Base-by-base conservation (phyloP, 345 rosid species). In the Eucalyptus rudis region DNA sequence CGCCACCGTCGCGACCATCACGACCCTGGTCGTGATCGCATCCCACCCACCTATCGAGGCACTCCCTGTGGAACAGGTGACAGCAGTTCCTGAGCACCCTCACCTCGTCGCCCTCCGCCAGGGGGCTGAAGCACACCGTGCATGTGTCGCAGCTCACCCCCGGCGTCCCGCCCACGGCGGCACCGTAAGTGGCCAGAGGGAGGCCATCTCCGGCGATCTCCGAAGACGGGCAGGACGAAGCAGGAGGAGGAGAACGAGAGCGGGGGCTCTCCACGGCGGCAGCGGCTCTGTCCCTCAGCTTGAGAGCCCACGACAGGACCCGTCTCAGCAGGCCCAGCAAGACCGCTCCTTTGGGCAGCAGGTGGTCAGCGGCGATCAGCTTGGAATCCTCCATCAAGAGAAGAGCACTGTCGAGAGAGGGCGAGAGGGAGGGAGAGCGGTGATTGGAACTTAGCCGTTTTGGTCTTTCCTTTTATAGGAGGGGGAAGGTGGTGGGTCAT, bases 31-130 rank as follows among this genome's bases (percentile, higher is more conserved):
- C 83, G 83, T 44, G 47, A 76, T 76, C 9, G 27, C 47, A 76
- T 76, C 83, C 98, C 1, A 97, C 90, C 99, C 99, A 97, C 87
- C 97, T 87, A 58, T 97, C 98, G 19, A 97, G 94, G 90, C 99
- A 97, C 49, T 97, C 97, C 12, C 87, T 90, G 81, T 97, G 99
- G 86, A 94, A 97, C 90, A 96, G 94, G 92, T 97, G 99, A 92
- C 94, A 89, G 88, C 99, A 97, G 89, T 96, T 97, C 89, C 96
- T 93, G 8, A 96, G 87, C 88, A 95, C 99, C 66, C 97, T 92
- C 49, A 96, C 95, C 89, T 95, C 96, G 84, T 97, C 99, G 12
- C 88, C 58, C 49, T 89, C 92, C 64, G 58, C 87, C 79, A 97
- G 87, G 16, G 91, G 92, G 24, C 91, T 93, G 56, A 97, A 89